Evolutionary conservation across 805 yeast species (phyloP).

Genomic region (Ogataea henricii): DNA sequence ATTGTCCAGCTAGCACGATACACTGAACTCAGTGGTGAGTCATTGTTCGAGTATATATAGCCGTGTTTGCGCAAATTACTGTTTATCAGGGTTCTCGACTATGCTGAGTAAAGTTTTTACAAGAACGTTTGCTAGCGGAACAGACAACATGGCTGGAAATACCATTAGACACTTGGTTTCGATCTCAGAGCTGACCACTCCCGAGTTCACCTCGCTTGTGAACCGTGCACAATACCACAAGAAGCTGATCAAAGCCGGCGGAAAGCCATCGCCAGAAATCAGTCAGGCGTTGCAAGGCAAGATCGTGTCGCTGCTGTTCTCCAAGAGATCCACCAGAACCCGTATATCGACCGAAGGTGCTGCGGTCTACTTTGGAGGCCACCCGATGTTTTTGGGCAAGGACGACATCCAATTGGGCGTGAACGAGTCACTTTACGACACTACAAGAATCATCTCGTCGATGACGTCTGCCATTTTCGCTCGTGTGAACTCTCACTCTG

Average conservation of each 20-base stretch:
- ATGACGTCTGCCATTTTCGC: conserved; percentile 98
- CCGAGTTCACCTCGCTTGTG: conserved; percentile 73
- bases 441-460: conserved; percentile 85
- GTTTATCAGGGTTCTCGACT: not conserved
- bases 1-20: not conserved
- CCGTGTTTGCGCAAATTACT: not conserved
- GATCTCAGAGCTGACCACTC: conserved; percentile 72
- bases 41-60: conserved; percentile 7
- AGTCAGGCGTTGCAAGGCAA: conserved; percentile 69
- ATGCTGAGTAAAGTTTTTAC: conserved; percentile 28
- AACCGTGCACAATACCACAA: conserved; percentile 73
- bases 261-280: conserved; percentile 38
- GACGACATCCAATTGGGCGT: conserved; percentile 97
- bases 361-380: conserved; percentile 87
- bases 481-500: conserved; percentile 85
- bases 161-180: conserved; percentile 71
- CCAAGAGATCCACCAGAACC: conserved; percentile 94
- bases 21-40: conserved; percentile 7
- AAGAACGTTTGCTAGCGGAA: conserved; percentile 30
- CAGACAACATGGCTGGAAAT: conserved; percentile 17
- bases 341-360: conserved; percentile 95
- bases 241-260: conserved; percentile 56
- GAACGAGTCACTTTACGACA: conserved; percentile 87
- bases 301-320: conserved; percentile 79
- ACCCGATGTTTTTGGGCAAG: conserved; percentile 94